Base-by-base conservation (phyloP, 2,329 filamentous ascomycete genomes). In the Aspergillus piperis region DNA sequence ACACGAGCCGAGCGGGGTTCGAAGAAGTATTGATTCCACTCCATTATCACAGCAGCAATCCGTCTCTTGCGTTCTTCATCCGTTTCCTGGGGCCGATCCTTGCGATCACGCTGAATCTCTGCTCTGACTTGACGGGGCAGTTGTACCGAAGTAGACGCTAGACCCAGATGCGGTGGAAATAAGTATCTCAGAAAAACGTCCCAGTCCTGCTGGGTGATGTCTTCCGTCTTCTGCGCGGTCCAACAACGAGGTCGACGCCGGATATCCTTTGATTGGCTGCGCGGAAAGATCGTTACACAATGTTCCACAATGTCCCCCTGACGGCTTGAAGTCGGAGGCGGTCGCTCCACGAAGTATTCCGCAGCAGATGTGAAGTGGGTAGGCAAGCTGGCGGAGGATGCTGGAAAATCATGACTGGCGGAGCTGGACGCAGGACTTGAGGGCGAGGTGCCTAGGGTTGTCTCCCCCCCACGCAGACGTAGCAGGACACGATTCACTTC, bases 21-120 rank as follows among this genome's bases (percentile, higher is more conserved):
- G 51, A 80, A 80, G 54, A 80, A 80, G 39, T 69, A 71, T 49
- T 73, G 66, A 60, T 80, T 80, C 78, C 78, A 80, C 63, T 80
- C 78, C 5, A 68, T 68, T 41, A 78, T 69, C 13, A 79, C 77
- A 2, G 76, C 73, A 8, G 71, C 59, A 32, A 80, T 74, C 17
- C 76, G 74, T 17, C 67, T 66, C 52, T 61, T 66, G n/a, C 78
- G 73, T 58, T 78, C 70, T 25, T 76, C 74, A 52, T 77, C 76
- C 1, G 75, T 74, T 61, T 80, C 76, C 54, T 79, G 77, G 2
- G 75, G 71, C 2, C 76, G 70, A 61, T 79, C 76, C 57, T 78
- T 79, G 30, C 75, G 71, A 61, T 78, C 75, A 25, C 75, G 70
- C 62, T 75, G 70, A 21, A 78, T 77, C 61, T 79, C 74, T 2